Evolutionary conservation across 768 basidiomycete species (phyloP), one percentile per base, ranked within the genome.

Genomic region (Boletus rubescentipes): DNA sequence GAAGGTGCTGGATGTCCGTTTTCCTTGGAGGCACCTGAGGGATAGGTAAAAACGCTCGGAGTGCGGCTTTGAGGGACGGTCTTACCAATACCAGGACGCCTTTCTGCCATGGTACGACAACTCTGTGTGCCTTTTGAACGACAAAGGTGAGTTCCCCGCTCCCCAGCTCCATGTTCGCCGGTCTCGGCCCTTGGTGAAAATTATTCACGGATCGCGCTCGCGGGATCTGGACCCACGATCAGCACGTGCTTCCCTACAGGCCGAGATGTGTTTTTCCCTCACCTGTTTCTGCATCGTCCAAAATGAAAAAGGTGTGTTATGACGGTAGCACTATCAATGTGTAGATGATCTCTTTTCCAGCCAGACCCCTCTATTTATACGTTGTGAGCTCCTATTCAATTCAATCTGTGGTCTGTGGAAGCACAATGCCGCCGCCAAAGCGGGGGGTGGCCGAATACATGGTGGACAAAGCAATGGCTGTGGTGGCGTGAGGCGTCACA

Each of bases 281-380:
- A 60, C 67, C 56, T 56, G 63, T 46, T 41, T 46, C 42, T 54
- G 58, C 64, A 67, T 61, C 57, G 36, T 32, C 35, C 38, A 32
- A 55, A 44, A 66, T 64, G 46, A 63, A 70, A 63, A 61, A 59
- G 61, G 63, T 54, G 58, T 54, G 68, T 60, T 58, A 46, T 52
- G 61, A 60, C 31, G 50, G 55, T 56, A 51, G 56, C 39, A 31
- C 32, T 54, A 54, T 53, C 58, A 45, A 49, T 43, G 61, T 46
- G 35, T 34, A 46, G 54, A 60, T 51, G 42, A 49, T 53, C 59
- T 54, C 32, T 34, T 35, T 35, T 53, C 31, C 51, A 46, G 41
- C 16, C 38, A n/a, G 46, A 40, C 43, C 40, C 29, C n/a, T 40
- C 20, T 56, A 59, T 65, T 41, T 59, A 61, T 68, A 46, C 34